Base-by-base conservation (phyloP, 768 basidiomycete genomes). In the Lactarius akahatsu region DNA sequence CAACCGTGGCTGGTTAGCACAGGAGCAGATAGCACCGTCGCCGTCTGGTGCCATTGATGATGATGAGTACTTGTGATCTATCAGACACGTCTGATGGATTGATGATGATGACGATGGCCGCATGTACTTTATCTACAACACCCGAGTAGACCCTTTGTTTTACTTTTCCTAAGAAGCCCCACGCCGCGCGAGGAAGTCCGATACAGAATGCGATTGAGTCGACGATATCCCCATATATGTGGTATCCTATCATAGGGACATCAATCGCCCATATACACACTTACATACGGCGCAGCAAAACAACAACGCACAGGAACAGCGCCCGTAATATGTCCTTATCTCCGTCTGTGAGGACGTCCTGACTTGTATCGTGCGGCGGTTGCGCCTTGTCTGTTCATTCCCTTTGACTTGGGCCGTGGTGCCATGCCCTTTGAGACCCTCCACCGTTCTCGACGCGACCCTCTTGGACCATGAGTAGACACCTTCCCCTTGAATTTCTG, bases 1-100 rank as follows among this genome's bases (percentile, higher is more conserved):
- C 89, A 95, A 68, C 95, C 96, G 61, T 98, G 96, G 97, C 82
- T 97, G 45, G 82, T 95, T 65, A 94, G 90, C 72, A 88, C 90
- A 43, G 97, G 95, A 30, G 94, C 97, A 43, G 97, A 99, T 77
- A 96, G 97, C 47, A 84, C 85, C 67, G 88, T 91, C 55, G 78
- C 86, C 63, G 84, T 98, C 62, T 99, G 96, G 97, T 92, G 87
- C 80, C 90, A 87, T 78, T 92, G 75, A 67, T 28, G 15, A 18
- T 26, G 9, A 32, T 4, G 28, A 34, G 55, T 36, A n/a, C 54
- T 56, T 41, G 58, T 67, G 20, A 40, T 56, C 43, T 30, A 63
- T 63, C 62, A 38, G 57, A 58, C 57, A 55, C 30, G 41, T 32
- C 34, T 20, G 54, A 59, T 54, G 52, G 40, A 15, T 40, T 45